These are phyloP conservation scores for Sclerotinia subarctica DNA, from an alignment of 2,329 filamentous ascomycete species.

Conservation along the genomic window DNA sequence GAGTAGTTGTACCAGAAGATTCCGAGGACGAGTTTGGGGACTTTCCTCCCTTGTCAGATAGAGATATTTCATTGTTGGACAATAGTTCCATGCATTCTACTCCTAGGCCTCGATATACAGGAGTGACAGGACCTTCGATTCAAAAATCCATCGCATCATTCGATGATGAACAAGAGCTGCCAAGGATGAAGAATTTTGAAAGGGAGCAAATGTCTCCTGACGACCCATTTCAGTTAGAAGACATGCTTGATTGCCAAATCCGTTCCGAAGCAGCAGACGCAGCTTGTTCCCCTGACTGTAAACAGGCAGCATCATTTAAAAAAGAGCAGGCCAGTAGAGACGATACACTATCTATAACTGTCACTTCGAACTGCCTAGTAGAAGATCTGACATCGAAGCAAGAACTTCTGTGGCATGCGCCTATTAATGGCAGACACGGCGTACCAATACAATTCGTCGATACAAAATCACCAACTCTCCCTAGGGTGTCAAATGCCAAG, in stretches of 20 bases:
- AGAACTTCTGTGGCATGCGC: conserved; percentile 13
- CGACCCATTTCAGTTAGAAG: not conserved
- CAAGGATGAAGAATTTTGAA: conserved; percentile 13
- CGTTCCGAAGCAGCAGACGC: conserved; percentile 13
- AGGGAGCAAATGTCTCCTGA: not conserved
- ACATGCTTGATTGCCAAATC: conserved; percentile 14
- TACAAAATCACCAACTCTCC: not conserved
- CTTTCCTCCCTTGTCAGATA: conserved; percentile 36
- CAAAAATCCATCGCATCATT: not conserved
- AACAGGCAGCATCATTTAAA: not conserved
- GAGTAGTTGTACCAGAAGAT: conserved; percentile 22
- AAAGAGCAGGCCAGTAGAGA: not conserved
- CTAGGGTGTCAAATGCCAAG: not conserved
- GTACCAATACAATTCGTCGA: not conserved
- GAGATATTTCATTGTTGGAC: conserved; percentile 27
- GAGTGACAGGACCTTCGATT: not conserved
- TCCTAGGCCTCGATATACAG: not conserved
- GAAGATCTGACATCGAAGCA: not conserved
- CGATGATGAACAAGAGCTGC: conserved; percentile 7
- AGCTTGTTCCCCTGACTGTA: not conserved
- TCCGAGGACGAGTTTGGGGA: conserved; percentile 39
- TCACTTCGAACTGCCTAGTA: not conserved
- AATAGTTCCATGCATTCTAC: conserved; percentile 7
- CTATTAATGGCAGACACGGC: not conserved
- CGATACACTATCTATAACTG: not conserved